Percentiles rank a stretch among this genome's conserved stretches.
These are phyloP conservation scores for Jackrogersella multiformis DNA, from an alignment of 495 filamentous ascomycete genomes.

Conservation along the genomic window DNA sequence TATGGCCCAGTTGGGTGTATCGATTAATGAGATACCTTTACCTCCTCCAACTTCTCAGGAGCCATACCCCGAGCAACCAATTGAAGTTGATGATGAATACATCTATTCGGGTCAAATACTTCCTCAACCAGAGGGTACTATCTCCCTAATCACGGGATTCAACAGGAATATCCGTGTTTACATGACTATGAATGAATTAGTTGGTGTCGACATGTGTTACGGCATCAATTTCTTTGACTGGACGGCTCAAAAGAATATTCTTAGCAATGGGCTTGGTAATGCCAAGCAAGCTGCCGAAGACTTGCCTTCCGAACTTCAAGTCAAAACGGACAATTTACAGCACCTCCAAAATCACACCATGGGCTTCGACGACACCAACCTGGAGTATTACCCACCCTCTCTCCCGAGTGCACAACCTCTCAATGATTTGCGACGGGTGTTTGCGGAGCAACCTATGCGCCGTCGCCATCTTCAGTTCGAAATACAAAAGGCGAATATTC, in stretches of 20 bases:
- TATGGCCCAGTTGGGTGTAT: conserved; percentile 74
- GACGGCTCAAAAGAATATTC: conserved; percentile 70
- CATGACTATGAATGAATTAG: conserved; percentile 71
- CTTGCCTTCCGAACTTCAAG: conserved; percentile 68
- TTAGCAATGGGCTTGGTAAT: conserved; percentile 67
- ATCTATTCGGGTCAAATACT: conserved; percentile 70
- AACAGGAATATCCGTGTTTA: conserved; percentile 79
- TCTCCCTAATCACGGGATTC: conserved; percentile 76
- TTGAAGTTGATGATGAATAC: conserved; percentile 81
- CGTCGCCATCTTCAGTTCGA: conserved; percentile 73
- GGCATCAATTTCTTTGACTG: conserved; percentile 75
- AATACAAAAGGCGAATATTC: conserved; percentile 86
- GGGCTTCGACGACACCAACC: conserved; percentile 44
- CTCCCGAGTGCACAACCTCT: conserved; percentile 46
- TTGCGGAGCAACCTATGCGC: conserved; percentile 49
- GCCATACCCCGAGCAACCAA: conserved; percentile 81
- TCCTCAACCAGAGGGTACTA: conserved; percentile 66
- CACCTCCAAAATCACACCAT: conserved; percentile 32
- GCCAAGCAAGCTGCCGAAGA: conserved; percentile 68
- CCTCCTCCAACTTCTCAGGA: conserved; percentile 75
- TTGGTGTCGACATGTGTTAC: conserved; percentile 77
- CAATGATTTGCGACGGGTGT: conserved; percentile 50
- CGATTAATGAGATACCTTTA: conserved; percentile 69
- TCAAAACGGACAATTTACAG: conserved; percentile 50
- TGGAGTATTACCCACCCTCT: conserved; percentile 51